phyloP scores from a whole-genome alignment of 768 basidiomycete species.

The Boletus rufocinnamomeus region DNA sequence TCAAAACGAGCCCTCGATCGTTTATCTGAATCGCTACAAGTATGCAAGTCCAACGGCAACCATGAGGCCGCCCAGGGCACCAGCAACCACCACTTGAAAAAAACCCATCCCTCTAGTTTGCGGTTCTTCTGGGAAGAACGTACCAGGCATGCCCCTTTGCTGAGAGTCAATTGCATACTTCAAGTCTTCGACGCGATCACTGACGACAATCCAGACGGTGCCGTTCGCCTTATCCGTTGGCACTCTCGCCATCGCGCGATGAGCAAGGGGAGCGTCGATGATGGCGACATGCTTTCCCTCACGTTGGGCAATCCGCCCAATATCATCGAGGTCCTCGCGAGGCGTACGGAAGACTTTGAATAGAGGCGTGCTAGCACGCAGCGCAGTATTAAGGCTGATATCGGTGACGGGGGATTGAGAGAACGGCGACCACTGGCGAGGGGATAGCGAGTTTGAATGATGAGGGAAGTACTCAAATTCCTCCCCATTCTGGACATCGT shows the following conservation, averaged over 20 bases:
- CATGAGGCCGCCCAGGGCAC: slow-evolving; percentile 33
- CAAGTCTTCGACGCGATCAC: slow-evolving; percentile 35
- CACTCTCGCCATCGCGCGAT: slow-evolving; percentile 23
- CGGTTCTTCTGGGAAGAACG: slow-evolving; percentile 24
- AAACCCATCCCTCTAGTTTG: slow-evolving; percentile 26
- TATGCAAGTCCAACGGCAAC: slow-evolving; percentile 33
- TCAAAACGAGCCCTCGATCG: background rate
- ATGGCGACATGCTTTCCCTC: slow-evolving; percentile 37
- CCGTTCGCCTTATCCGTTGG: slow-evolving; percentile 18
- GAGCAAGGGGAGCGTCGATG: slow-evolving; percentile 29
- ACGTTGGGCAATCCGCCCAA: slow-evolving; percentile 30
- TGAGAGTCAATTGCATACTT: slow-evolving; percentile 36
- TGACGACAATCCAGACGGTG: slow-evolving; percentile 36
- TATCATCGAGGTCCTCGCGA: slow-evolving; percentile 26
- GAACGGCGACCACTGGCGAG: slow-evolving; percentile 30
- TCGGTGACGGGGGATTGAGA: slow-evolving; percentile 30
- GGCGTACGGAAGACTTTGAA: slow-evolving; percentile 38
- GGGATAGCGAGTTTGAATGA: slow-evolving; percentile 24
- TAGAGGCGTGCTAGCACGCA: slow-evolving; percentile 34
- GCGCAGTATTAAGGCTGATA: slow-evolving; percentile 26
- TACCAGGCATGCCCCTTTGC: slow-evolving; percentile 35
- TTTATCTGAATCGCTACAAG: slow-evolving; percentile 33
- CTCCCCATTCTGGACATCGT: slow-evolving; percentile 8
- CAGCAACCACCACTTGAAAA: slow-evolving; percentile 37
- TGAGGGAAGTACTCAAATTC: slow-evolving; percentile 16